Percentiles rank a stretch among this genome's conserved stretches.
phyloP scores from a whole-genome alignment of 2,329 filamentous ascomycete species.

The Herpotrichia juniperi region DNA sequence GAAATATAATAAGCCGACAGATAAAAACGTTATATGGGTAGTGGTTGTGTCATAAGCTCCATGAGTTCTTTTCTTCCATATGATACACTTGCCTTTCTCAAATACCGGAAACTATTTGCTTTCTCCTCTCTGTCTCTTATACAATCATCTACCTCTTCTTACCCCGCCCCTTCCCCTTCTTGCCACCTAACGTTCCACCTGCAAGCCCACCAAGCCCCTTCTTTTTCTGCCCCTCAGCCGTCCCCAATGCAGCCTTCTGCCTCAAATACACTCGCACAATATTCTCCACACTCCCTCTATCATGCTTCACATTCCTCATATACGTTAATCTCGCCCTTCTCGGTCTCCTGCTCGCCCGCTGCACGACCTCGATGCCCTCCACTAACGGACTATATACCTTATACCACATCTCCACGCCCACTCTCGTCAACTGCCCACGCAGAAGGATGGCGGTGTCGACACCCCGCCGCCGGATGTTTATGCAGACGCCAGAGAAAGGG shows the following conservation, averaged over 20 bases:
- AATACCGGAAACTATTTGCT: no score
- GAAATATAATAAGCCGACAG: no score
- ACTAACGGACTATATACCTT: conserved; percentile 94
- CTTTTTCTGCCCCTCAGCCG: conserved; percentile 36
- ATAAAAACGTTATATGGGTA: no score
- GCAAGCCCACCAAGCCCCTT: conserved; percentile 21
- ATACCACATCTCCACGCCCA: conserved; percentile 96
- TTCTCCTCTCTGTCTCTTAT: neutral
- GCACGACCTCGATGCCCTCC: conserved; percentile 89
- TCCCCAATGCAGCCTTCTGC: conserved; percentile 44
- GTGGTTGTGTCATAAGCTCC: no score
- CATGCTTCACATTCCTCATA: conserved; percentile 65
- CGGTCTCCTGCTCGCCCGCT: conserved; percentile 82
- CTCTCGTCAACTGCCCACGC: conserved; percentile 81
- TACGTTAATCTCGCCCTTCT: conserved; percentile 88
- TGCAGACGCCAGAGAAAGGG: conserved; percentile 85
- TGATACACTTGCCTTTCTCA: no score
- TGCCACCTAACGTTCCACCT: conserved; percentile 28
- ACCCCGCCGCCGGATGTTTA: conserved; percentile 84
- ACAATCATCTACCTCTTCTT: conserved; percentile 32
- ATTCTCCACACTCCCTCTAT: conserved; percentile 46
- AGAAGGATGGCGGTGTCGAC: conserved; percentile 88
- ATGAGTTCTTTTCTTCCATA: no score
- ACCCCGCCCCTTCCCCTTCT: conserved; percentile 16
- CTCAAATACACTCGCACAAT: conserved; percentile 44